phyloP scores from a whole-genome alignment of 345 rosid genomes.

The Firmiana major region DNA sequence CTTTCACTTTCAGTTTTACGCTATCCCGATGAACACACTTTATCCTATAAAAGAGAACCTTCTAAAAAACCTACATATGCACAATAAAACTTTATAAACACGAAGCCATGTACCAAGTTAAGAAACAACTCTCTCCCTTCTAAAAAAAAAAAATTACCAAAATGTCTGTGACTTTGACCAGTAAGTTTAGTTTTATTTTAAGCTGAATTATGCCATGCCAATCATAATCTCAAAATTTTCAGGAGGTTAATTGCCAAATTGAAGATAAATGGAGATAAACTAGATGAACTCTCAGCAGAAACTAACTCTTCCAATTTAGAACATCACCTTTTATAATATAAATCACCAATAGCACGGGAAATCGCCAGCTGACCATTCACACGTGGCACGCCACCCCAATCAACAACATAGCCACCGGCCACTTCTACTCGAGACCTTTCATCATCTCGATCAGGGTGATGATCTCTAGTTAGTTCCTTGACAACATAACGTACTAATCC shows the following conservation, averaged over 20 bases:
- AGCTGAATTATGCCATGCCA: neutral
- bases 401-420: slow-evolving; percentile 85
- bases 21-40: neutral
- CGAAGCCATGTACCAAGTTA: neutral
- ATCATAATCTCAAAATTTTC: neutral
- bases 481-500: slow-evolving; percentile 52
- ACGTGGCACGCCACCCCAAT: slow-evolving; percentile 74
- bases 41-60: neutral
- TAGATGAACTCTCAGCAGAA: neutral
- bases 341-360: slow-evolving; percentile 90
- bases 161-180: neutral
- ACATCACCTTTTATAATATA: slow-evolving; percentile 53
- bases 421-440: slow-evolving; percentile 83
- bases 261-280: slow-evolving; percentile 3
- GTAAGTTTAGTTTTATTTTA: neutral
- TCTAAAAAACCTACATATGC: neutral
- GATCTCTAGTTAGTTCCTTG: slow-evolving; percentile 80
- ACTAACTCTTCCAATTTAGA: neutral
- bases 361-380: slow-evolving; percentile 88
- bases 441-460: slow-evolving; percentile 88
- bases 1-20: neutral
- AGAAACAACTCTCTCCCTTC: neutral
- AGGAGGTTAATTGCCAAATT: neutral
- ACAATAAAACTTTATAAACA: neutral
- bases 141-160: neutral